Base-by-base conservation (phyloP, 1,284 basidiomycete genomes). In the Apiotrichum akiyoshidainum region DNA sequence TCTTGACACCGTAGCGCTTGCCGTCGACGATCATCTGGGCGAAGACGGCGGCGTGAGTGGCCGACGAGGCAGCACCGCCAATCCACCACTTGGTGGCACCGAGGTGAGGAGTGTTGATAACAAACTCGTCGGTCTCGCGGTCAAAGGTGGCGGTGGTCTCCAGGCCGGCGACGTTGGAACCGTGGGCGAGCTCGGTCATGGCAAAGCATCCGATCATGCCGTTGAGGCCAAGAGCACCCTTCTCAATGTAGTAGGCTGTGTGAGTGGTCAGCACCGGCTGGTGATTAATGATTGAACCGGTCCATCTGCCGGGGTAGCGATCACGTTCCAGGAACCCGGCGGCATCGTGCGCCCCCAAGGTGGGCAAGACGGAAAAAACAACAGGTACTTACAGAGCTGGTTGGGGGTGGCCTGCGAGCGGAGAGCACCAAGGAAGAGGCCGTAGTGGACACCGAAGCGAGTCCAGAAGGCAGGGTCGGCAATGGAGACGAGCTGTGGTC, bases 131-230 rank as follows among this genome's bases (percentile, higher is more conserved):
- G 3, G 80, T 74, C 52, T 71, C 65, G 22, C 70, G 70, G 69
- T 84, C 83, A 57, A 83, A 83, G 2, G 82, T 83, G 0, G 83
- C 82, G 6, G 82, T 83, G 40, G 83, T 84, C 69, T 84, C 81
- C 52, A 84, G 76, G 14, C 83, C 83, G 11, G 83, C 83, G 31
- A 84, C 82, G 67, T 84, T 84, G 49, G 78, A 80, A 44, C 82
- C 81, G 69, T 82, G 80, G 10, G 76, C 77, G 2, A 75, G 65
- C 59, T 76, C 73, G 46, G 77, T 83, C 82, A 84, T 84, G 54
- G 80, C 81, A 60, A 84, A 83, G 72, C 82, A 84, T 19, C 83
- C 83, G 52, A 82, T 81, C 54, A 83, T 80, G 39, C 81, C 81
- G 65, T 83, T 81, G 46, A 82, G 71, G 7, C 78, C 78, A 7